Base-by-base conservation (phyloP, 805 yeast species). In the Ogataea haglerorum region DNA sequence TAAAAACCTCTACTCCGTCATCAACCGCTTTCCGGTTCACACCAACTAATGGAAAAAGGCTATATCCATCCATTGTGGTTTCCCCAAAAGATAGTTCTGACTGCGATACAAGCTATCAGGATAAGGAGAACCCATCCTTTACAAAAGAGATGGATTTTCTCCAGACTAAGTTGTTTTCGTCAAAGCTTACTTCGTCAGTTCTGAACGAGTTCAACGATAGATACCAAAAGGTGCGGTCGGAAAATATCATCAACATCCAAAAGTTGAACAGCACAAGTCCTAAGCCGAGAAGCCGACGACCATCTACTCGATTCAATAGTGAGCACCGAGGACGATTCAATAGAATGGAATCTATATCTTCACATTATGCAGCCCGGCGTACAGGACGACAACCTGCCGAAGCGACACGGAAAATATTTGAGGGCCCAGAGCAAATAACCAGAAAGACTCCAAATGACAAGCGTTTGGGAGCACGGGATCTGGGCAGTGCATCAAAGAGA, bases 271-370 rank as follows among this genome's bases (percentile, higher is more conserved):
- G 39, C 34, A 45, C 40, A 4, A 47, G 57, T 3, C 48, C 54
- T 5, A 52, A 53, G 37, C 54, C 50, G 14, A 34, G 53, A 14
- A 52, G 43, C 34, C 46, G 59, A 40, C 44, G 59, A 36, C 53
- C 55, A 2, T 59, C 64, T 1, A 57, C 68, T 34, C 61, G 80
- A 22, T 69, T 70, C 51, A 67, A 77, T 12, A 61, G 62, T 41
- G 69, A 68, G 44, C 59, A 69, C 61, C 48, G 74, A 68, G 46
- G 74, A 54, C 49, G 77, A 68, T 47, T 68, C 61, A 60, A 74
- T 39, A 57, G 67, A 33, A 72, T 75, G 79, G 79, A 74, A 17
- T 69, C 77, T 13, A 74, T 75, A 13, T 57, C 68, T 8, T 58
- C 62, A 6, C 79, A 74, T 43, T 73, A 73, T 43, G 73, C 78